Evolutionary conservation across 441 rosid genomes (phyloP).

Genomic region (Dalechampia spathulata): DNA sequence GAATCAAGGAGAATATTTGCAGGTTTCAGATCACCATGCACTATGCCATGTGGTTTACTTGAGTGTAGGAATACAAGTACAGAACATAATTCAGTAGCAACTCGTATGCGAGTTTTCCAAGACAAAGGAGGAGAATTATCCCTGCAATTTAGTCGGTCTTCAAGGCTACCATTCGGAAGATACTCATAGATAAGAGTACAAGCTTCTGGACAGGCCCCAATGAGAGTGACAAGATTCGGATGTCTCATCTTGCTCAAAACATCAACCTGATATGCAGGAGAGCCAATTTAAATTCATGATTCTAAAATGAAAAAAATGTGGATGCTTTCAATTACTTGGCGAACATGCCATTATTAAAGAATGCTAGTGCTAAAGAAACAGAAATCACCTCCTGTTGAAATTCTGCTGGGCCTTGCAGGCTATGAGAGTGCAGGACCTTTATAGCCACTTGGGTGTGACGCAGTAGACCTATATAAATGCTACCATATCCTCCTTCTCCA

Average conservation of each 20-base stretch:
- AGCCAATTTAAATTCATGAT: no score
- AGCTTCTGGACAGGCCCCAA: background rate
- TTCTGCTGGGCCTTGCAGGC: constrained; percentile 73
- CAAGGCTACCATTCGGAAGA: constrained; percentile 70
- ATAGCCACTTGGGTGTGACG: constrained; percentile 67
- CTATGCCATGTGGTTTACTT: no score
- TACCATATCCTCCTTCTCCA: constrained; percentile 93
- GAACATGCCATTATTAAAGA: no score
- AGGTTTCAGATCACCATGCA: constrained; percentile 8
- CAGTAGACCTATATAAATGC: constrained; percentile 59
- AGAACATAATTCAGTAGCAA: no score
- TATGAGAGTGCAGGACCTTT: constrained; percentile 52
- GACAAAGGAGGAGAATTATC: constrained; percentile 73
- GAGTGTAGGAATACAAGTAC: no score
- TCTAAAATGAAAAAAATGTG: no score
- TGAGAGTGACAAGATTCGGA: background rate
- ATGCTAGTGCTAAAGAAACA: no score
- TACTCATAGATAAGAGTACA: background rate
- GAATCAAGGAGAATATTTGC: constrained; percentile 74
- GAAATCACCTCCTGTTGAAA: constrained; percentile 65
- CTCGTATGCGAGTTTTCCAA: constrained; percentile 66
- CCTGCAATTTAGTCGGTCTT: constrained; percentile 71
- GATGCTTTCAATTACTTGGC: no score
- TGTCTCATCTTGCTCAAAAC: background rate
- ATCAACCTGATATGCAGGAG: background rate